A percentile compares a stretch with the other conserved stretches of the same genome.
These are phyloP conservation scores for Kwoniella bestiolae DNA, from an alignment of 768 basidiomycete genomes.

Conservation along the genomic window DNA sequence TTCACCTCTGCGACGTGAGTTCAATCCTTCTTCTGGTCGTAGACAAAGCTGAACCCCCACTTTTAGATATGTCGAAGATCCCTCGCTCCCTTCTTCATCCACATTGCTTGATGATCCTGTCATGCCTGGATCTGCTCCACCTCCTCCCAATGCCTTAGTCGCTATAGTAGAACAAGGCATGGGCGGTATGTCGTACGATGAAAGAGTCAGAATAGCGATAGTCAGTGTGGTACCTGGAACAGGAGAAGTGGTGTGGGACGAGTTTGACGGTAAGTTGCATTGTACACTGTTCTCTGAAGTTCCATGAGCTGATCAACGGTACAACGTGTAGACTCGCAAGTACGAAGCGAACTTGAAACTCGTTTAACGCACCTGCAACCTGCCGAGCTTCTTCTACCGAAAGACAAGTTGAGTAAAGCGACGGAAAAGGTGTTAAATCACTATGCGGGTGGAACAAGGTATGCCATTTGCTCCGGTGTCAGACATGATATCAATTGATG, in stretches of 20 bases:
- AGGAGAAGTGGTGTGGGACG: constrained; percentile 92
- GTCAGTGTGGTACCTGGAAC: constrained; percentile 82
- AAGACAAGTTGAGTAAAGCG: constrained; percentile 65
- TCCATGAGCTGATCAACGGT: not conserved
- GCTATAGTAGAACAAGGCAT: constrained; percentile 69
- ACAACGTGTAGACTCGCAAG: constrained; percentile 66
- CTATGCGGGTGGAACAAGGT: constrained; percentile 66
- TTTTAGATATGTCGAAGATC: constrained; percentile 75
- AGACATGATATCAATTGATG: not conserved
- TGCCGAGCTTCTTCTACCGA: constrained; percentile 74
- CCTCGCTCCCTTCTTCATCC: constrained; percentile 47
- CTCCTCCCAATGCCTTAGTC: constrained; percentile 72
- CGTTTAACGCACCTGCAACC: constrained; percentile 83
- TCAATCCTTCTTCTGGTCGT: not conserved
- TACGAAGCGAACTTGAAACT: constrained; percentile 89
- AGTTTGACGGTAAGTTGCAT: constrained; percentile 70
- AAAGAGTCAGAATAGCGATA: constrained; percentile 67
- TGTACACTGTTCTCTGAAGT: too few relatives aligned
- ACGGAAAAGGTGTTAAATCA: constrained; percentile 77
- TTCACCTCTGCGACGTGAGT: constrained; percentile 88
- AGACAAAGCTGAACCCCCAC: not conserved
- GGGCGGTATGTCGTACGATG: constrained; percentile 61
- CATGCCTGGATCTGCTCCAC: constrained; percentile 57
- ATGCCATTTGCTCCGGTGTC: constrained; percentile 13
- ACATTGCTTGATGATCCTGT: constrained; percentile 54